Conservation (phyloP, 2,329 filamentous ascomycete genomes). For the Colletotrichum sp. region DNA sequence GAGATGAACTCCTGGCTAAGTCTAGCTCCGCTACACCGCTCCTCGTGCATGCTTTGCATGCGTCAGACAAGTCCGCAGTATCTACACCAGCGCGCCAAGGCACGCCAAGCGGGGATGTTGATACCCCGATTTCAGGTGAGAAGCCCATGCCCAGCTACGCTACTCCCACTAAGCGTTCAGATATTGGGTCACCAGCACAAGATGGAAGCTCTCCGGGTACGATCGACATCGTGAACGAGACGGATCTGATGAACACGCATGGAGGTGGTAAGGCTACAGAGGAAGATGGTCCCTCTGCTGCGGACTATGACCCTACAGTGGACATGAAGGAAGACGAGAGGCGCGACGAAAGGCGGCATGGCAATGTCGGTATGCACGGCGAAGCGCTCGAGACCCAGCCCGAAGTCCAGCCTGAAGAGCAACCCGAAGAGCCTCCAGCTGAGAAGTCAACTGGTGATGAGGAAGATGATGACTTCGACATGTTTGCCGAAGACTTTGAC, state of each 20-base stretch:
- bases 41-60: slow-evolving; percentile 75
- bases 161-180: slow-evolving; percentile 32
- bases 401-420: slow-evolving; percentile 34
- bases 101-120: slow-evolving; percentile 43
- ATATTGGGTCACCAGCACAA: slow-evolving; percentile 47
- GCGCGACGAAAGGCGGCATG: slow-evolving; percentile 69
- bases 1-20: slow-evolving; percentile 86
- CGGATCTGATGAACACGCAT: slow-evolving; percentile 69
- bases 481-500: slow-evolving; percentile 86
- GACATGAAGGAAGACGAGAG: slow-evolving; percentile 87
- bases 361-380: slow-evolving; percentile 57
- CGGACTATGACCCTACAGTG: slow-evolving; percentile 87
- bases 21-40: slow-evolving; percentile 77
- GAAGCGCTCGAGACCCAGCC: slow-evolving; percentile 34
- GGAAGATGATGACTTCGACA: slow-evolving; percentile 78
- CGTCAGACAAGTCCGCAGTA: slow-evolving; percentile 60
- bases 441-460: slow-evolving; percentile 47
- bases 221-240: slow-evolving; percentile 70
- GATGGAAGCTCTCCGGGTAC: slow-evolving; percentile 62
- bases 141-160: background rate
- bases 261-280: slow-evolving; percentile 44
- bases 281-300: slow-evolving; percentile 84
- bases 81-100: slow-evolving; percentile 58
- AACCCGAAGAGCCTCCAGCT: slow-evolving; percentile 32
- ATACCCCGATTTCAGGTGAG: slow-evolving; percentile 56